Percentiles rank a stretch among this genome's conserved stretches.
phyloP scores from a whole-genome alignment of 2,329 filamentous ascomycete genomes.

The Emericellopsis atlantica region DNA sequence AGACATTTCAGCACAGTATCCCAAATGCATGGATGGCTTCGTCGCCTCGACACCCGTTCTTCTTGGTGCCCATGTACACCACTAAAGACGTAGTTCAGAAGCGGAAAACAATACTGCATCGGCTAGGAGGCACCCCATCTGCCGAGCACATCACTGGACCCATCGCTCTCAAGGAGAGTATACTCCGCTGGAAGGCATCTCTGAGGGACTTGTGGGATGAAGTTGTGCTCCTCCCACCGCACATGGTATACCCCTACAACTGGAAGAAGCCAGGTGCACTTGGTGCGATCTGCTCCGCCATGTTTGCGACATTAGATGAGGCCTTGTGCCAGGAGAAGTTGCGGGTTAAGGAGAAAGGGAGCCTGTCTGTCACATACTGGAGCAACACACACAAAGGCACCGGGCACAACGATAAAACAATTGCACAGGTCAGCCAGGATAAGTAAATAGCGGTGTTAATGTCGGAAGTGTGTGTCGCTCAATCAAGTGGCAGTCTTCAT shows the following conservation, averaged over 20 bases:
- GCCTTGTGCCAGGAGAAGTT: slow-evolving; percentile 9
- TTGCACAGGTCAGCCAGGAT: neutral
- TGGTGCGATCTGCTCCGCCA: slow-evolving; percentile 9
- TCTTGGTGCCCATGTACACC: slow-evolving; percentile 11
- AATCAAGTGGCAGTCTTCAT: too few species aligned
- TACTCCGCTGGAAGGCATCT: slow-evolving; percentile 2
- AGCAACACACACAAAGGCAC: slow-evolving; percentile 8
- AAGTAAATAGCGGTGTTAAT: neutral
- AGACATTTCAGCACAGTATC: slow-evolving; percentile 15
- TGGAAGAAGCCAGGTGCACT: slow-evolving; percentile 9
- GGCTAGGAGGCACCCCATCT: slow-evolving; percentile 1
- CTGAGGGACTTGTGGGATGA: neutral
- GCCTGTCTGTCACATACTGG: slow-evolving; percentile 13
- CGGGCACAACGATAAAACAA: neutral
- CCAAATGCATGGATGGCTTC: slow-evolving; percentile 24
- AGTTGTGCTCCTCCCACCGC: slow-evolving; percentile 9
- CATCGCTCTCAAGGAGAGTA: slow-evolving; percentile 5
- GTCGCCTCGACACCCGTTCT: slow-evolving; percentile 19
- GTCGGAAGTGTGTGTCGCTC: too few species aligned
- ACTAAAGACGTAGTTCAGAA: slow-evolving; percentile 4
- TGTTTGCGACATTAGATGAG: slow-evolving; percentile 6
- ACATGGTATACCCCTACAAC: slow-evolving; percentile 12
- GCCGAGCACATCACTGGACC: slow-evolving; percentile 8
- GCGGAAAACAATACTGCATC: neutral
- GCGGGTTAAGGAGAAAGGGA: slow-evolving; percentile 7